Evolutionary conservation across 179 eudicot species (phyloP).

Genomic region (Beta lomatogona): DNA sequence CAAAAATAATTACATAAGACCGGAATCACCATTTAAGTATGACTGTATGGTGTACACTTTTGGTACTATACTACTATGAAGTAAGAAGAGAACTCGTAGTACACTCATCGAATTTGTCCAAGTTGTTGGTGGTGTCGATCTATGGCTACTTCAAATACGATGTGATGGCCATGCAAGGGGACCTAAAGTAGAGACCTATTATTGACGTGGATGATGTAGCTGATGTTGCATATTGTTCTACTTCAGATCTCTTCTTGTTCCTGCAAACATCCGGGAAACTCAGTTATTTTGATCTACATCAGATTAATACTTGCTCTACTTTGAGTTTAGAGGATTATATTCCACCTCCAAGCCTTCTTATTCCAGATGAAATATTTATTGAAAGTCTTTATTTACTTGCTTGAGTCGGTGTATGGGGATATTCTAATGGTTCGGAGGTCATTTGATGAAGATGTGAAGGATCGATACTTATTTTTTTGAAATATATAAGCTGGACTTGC

Average conservation of each 20-base stretch:
- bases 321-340: neutral
- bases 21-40: no score
- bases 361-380: neutral
- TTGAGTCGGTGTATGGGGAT: neutral
- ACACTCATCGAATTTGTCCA: neutral
- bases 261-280: neutral
- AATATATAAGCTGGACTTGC: neutral
- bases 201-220: neutral
- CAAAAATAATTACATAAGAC: no score
- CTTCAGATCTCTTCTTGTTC: neutral
- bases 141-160: neutral
- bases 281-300: neutral
- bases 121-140: neutral
- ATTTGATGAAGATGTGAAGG: neutral
- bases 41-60: neutral
- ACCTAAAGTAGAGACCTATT: neutral
- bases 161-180: neutral
- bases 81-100: neutral
- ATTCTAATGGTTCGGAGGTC: neutral
- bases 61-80: neutral
- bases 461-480: neutral
- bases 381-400: neutral
- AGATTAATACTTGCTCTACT: neutral
- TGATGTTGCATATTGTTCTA: slow-evolving; percentile 13
- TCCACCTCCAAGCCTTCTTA: neutral